phyloP scores from a whole-genome alignment of 176 grass and related monocot species.

The Cenchrus purpureus region DNA sequence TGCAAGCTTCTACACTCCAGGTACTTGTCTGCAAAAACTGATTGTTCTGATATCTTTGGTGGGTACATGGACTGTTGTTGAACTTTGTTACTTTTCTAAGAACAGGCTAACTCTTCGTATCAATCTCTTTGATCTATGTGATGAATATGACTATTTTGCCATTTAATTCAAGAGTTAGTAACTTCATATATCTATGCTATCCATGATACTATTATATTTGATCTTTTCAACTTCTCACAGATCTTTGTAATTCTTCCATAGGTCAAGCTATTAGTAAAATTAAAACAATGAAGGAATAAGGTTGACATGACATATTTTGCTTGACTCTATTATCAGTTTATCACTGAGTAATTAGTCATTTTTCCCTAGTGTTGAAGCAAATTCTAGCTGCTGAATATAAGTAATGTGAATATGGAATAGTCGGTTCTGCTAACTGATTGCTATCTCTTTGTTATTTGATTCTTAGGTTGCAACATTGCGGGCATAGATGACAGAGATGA shows the following conservation, averaged over 20 bases:
- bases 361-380: not conserved
- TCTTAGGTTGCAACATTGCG: not conserved
- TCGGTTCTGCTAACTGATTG: not conserved
- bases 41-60: no score
- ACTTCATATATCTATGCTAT: not conserved
- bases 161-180: not conserved
- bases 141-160: no score
- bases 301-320: not conserved
- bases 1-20: no score
- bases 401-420: not conserved
- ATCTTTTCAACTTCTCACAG: not conserved
- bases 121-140: no score
- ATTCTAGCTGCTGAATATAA: no score
- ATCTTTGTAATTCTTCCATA: not conserved
- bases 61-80: no score
- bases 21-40: no score
- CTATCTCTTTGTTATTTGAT: not conserved
- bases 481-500: conserved; percentile 21
- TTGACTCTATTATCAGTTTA: not conserved
- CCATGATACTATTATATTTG: not conserved
- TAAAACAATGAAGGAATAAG: not conserved
- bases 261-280: not conserved
- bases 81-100: no score
- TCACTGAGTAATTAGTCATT: not conserved
- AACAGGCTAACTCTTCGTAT: no score